Percentiles rank a stretch among this genome's conserved stretches.
Evolutionary conservation across 2,329 filamentous ascomycete species (phyloP).

Genomic region (Talaromyces albobiverticillius): DNA sequence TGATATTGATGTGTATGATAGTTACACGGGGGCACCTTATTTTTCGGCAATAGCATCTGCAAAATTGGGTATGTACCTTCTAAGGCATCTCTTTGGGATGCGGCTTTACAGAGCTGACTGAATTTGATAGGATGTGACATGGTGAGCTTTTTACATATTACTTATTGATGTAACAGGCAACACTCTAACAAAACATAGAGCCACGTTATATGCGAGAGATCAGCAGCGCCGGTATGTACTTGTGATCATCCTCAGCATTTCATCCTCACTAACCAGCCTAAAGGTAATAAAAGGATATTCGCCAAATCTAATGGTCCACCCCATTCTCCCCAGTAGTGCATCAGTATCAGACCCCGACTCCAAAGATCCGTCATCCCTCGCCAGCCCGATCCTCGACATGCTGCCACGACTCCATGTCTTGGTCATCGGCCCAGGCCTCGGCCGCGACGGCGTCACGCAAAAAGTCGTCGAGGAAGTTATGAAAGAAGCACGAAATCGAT

Average conservation of each 20-base stretch:
- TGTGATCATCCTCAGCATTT: no score
- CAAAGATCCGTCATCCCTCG: slow-evolving; percentile 57
- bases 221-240: slow-evolving; percentile 61
- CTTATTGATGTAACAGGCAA: background rate
- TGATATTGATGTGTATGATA: slow-evolving; percentile 20
- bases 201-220: slow-evolving; percentile 93
- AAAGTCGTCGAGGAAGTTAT: slow-evolving; percentile 78
- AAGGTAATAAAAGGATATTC: slow-evolving; percentile 95
- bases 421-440: slow-evolving; percentile 88
- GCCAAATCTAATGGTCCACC: slow-evolving; percentile 97
- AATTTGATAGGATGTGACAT: slow-evolving; percentile 64
- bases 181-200: slow-evolving; percentile 40
- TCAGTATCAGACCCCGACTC: slow-evolving; percentile 47
- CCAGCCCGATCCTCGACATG: slow-evolving; percentile 70
- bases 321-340: slow-evolving; percentile 79
- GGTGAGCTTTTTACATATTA: slow-evolving; percentile 51
- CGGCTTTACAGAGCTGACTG: slow-evolving; percentile 15
- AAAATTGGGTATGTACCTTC: slow-evolving; percentile 59
- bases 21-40: slow-evolving; percentile 93
- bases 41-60: slow-evolving; percentile 98
- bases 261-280: slow-evolving; percentile 13
- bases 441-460: slow-evolving; percentile 86
- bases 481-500: slow-evolving; percentile 66
- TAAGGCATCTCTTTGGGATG: background rate
- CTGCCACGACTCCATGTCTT: slow-evolving; percentile 85